Evolutionary conservation across 192 early-diverging fungal species (phyloP).

Genomic region (Phlyctochytrium bullatum): DNA sequence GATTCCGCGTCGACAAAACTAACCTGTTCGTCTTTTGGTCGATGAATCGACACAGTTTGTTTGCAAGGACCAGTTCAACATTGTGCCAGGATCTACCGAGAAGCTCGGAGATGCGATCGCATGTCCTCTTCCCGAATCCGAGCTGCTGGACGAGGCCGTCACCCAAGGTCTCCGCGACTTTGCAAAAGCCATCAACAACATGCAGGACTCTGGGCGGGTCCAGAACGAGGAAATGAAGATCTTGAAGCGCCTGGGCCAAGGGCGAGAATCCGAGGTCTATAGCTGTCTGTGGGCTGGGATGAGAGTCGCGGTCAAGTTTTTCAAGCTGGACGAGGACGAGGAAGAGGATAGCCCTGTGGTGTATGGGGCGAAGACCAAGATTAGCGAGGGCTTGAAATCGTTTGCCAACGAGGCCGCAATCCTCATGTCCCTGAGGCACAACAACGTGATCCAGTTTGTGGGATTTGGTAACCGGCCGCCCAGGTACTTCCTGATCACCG

Average conservation of each 20-base stretch:
- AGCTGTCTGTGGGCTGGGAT: not conserved
- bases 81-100: not conserved
- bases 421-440: not conserved
- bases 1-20: too few relatives aligned
- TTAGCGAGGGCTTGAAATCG: not conserved
- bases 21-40: too few relatives aligned
- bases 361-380: not conserved
- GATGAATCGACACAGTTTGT: not conserved
- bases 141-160: not conserved
- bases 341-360: not conserved
- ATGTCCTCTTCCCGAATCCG: not conserved
- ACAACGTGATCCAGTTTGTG: not conserved
- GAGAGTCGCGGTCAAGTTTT: not conserved
- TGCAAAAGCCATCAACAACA: not conserved
- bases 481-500: not conserved
- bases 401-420: slow-evolving; percentile 5
- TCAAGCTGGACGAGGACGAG: slow-evolving; percentile 15
- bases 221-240: not conserved
- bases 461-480: not conserved
- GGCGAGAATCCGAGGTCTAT: not conserved
- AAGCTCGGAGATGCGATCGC: not conserved
- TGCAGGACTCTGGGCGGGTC: not conserved
- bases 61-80: not conserved
- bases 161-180: not conserved
- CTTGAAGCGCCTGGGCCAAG: not conserved